Conservation (phyloP, 2,329 filamentous ascomycete genomes). For the Blastomyces silverae region DNA sequence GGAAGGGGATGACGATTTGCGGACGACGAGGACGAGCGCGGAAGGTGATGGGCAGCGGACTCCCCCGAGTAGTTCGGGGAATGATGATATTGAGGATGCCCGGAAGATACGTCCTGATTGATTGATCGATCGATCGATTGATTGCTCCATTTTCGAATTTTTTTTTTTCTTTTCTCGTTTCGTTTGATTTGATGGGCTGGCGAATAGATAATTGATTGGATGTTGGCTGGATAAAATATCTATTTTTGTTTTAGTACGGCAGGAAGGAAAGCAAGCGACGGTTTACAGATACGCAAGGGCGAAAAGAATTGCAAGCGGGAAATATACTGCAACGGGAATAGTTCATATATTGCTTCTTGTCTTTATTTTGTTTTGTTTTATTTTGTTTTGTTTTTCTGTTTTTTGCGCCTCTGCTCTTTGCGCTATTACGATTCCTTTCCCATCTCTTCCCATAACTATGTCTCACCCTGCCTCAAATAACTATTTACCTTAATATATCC, state of each 20-base stretch:
- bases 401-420: background rate
- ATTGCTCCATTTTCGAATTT: conserved; percentile 5
- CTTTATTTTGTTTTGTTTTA: background rate
- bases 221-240: background rate
- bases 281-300: background rate
- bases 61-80: conserved; percentile 24
- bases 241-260: background rate
- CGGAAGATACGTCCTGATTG: conserved; percentile 32
- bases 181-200: background rate
- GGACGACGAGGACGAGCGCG: conserved; percentile 15
- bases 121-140: conserved; percentile 12
- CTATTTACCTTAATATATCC: background rate
- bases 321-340: background rate
- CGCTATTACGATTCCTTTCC: background rate
- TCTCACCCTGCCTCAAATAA: background rate
- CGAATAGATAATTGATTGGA: background rate
- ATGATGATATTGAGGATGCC: conserved; percentile 22
- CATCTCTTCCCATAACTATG: background rate
- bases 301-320: background rate
- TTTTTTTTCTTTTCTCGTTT: background rate
- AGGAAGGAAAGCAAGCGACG: background rate
- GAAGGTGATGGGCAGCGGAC: conserved; percentile 23
- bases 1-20: conserved; percentile 35
- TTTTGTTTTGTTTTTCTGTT: background rate
- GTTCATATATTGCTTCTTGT: background rate